These are phyloP conservation scores for Cystofilobasidium capitatum DNA, from an alignment of 768 basidiomycete species.

Conservation along the genomic window DNA sequence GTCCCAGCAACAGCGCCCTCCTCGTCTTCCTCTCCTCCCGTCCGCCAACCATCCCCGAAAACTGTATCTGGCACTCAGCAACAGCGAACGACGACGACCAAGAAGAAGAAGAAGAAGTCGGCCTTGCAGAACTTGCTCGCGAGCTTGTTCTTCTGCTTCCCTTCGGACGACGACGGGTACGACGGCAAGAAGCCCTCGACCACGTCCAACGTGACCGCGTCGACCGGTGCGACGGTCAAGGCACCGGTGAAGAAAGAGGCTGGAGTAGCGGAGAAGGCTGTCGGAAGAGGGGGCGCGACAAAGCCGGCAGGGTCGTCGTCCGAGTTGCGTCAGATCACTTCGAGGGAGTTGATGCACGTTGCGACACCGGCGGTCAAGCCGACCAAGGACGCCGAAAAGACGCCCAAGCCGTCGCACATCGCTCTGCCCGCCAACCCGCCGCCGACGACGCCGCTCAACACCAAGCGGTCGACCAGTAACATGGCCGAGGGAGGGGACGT, in stretches of 20 bases:
- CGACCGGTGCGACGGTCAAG: neutral
- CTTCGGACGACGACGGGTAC: constrained; percentile 2
- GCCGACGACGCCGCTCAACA: constrained; percentile 1
- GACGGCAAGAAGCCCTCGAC: neutral
- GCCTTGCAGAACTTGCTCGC: neutral
- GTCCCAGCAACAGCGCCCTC: no score
- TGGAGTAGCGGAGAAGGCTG: neutral
- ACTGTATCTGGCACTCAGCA: no score
- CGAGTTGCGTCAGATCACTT: neutral
- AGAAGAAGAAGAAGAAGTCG: constrained; percentile 3
- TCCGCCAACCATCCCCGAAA: no score
- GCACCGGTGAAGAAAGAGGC: neutral
- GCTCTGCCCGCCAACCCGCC: neutral
- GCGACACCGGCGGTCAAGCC: neutral
- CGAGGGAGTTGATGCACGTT: constrained; percentile 1
- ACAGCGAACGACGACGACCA: no score
- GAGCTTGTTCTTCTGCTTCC: neutral
- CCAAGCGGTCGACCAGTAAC: neutral
- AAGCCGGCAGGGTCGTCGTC: neutral
- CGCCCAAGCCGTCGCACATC: neutral
- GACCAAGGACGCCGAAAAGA: neutral
- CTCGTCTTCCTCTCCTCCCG: no score
- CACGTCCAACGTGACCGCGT: neutral
- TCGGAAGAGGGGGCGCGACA: neutral
- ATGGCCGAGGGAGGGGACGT: neutral